A percentile compares a stretch with the other conserved stretches of the same genome.
Conservation (phyloP, 805 yeast species). For the Saturnispora sekii region DNA sequence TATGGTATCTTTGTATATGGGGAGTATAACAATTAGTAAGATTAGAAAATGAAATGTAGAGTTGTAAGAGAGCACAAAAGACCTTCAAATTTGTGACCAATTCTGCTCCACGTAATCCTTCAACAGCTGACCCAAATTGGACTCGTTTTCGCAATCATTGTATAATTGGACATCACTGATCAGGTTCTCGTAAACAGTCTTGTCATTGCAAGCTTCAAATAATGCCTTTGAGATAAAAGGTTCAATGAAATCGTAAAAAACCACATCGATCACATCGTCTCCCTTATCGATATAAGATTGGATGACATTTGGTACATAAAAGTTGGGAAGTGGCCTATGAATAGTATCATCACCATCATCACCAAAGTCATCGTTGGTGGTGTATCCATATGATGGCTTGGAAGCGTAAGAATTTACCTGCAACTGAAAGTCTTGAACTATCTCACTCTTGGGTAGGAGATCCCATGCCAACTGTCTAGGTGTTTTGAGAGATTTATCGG, state of each 20-base stretch:
- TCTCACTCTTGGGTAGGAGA: background rate
- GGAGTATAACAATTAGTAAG: too few species aligned
- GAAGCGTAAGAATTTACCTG: background rate
- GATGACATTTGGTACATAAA: constrained; percentile 72
- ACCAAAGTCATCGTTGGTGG: constrained; percentile 79
- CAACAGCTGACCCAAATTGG: constrained; percentile 35
- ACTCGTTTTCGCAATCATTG: constrained; percentile 29
- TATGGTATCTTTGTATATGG: too few species aligned
- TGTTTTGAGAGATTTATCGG: constrained; percentile 14
- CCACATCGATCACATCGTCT: constrained; percentile 44
- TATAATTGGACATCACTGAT: constrained; percentile 14
- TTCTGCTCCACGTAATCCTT: constrained; percentile 30
- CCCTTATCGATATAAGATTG: constrained; percentile 32
- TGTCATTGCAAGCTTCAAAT: constrained; percentile 15
- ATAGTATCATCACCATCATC: constrained; percentile 78
- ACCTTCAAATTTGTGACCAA: constrained; percentile 19
- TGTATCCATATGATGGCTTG: constrained; percentile 51
- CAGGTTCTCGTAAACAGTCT: constrained; percentile 12
- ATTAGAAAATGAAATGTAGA: too few species aligned
- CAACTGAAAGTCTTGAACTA: background rate
- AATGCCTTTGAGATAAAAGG: constrained; percentile 20
- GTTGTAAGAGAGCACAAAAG: too few species aligned
- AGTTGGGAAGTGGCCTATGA: constrained; percentile 49
- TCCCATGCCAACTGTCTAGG: constrained; percentile 21
- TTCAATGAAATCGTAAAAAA: constrained; percentile 71